Conservation (phyloP, 2,329 filamentous ascomycete species). For the Fusarium secorum region DNA sequence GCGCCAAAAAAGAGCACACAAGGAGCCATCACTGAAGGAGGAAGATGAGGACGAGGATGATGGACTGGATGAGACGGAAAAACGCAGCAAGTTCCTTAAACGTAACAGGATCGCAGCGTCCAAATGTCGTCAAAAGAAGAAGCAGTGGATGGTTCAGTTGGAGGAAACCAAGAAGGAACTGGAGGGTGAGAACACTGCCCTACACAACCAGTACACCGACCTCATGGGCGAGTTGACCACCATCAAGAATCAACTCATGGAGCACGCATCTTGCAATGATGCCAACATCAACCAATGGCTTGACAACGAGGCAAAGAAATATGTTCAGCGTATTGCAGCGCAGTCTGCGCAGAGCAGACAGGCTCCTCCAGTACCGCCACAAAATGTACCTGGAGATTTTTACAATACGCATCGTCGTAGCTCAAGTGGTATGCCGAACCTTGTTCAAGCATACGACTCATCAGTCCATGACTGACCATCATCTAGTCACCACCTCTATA, state of each 20-base stretch:
- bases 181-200: slow-evolving; percentile 53
- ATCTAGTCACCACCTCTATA: not conserved
- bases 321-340: slow-evolving; percentile 48
- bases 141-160: slow-evolving; percentile 60
- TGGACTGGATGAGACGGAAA: slow-evolving; percentile 44
- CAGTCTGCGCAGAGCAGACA: not conserved
- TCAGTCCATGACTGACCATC: not conserved
- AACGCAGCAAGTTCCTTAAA: slow-evolving; percentile 68
- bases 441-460: not conserved
- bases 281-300: slow-evolving; percentile 63
- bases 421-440: slow-evolving; percentile 3
- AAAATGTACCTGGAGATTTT: not conserved
- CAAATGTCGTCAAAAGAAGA: slow-evolving; percentile 76
- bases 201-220: slow-evolving; percentile 54
- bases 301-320: slow-evolving; percentile 59
- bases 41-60: slow-evolving; percentile 29
- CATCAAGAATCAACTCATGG: slow-evolving; percentile 61
- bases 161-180: slow-evolving; percentile 56
- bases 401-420: slow-evolving; percentile 2
- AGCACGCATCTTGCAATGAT: slow-evolving; percentile 61
- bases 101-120: slow-evolving; percentile 76
- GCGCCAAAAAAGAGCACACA: not conserved
- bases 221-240: slow-evolving; percentile 55
- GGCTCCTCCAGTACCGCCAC: not conserved
- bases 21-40: slow-evolving; percentile 8